phyloP scores from a whole-genome alignment of 176 grass and related monocot genomes.

The Chloris gayana region DNA sequence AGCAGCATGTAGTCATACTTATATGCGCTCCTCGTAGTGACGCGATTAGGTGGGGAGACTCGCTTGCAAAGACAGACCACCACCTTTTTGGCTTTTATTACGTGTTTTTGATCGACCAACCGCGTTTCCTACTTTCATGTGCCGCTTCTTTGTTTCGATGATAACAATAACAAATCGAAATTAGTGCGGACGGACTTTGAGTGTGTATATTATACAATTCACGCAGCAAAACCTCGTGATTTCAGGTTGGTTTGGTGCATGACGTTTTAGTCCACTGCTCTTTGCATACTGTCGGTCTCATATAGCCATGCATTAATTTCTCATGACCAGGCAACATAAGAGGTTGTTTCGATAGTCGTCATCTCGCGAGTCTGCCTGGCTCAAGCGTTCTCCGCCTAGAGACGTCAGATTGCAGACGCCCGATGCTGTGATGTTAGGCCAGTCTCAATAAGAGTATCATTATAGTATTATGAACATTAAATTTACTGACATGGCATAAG shows the following conservation, averaged over 20 bases:
- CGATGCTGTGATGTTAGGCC: no score
- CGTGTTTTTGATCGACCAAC: not conserved
- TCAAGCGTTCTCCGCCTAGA: no score
- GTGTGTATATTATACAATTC: not conserved
- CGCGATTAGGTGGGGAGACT: not conserved
- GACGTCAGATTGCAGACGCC: no score
- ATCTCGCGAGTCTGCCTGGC: no score
- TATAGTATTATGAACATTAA: no score
- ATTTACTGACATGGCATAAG: no score
- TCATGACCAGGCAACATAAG: not conserved
- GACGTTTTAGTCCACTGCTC: not conserved
- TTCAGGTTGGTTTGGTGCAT: not conserved
- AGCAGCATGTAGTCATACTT: not conserved
- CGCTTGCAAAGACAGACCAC: not conserved
- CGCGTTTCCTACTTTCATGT: not conserved
- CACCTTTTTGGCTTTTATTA: not conserved
- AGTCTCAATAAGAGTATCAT: no score
- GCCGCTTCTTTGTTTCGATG: not conserved
- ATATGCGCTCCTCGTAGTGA: not conserved
- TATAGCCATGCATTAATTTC: no score
- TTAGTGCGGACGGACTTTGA: not conserved
- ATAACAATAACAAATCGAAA: not conserved
- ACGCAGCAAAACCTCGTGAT: not conserved
- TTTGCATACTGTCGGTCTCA: not conserved
- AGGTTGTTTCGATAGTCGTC: no score